These are phyloP conservation scores for Penicillium expansum DNA, from an alignment of 2,329 filamentous ascomycete genomes.

Conservation along the genomic window DNA sequence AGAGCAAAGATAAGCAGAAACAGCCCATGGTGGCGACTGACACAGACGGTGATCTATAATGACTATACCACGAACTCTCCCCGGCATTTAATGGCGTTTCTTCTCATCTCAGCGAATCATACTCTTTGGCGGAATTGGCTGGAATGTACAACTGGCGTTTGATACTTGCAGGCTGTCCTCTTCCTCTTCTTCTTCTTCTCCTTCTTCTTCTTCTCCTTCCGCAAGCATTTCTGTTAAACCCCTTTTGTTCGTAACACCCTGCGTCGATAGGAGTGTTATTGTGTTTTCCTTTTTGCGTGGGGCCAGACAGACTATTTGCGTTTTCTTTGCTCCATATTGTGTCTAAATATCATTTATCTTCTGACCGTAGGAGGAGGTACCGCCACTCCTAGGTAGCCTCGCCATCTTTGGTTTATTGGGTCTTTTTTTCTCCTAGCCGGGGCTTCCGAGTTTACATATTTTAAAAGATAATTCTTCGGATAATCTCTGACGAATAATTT, in stretches of 20 bases:
- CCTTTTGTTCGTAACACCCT: neutral
- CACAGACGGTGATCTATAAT: constrained; percentile 21
- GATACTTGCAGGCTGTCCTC: neutral
- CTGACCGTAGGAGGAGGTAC: neutral
- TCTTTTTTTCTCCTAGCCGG: neutral
- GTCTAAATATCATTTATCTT: neutral
- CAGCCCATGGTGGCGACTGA: constrained; percentile 19
- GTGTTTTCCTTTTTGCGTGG: neutral
- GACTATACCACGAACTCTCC: constrained; percentile 15
- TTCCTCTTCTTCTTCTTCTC: neutral
- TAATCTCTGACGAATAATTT: neutral
- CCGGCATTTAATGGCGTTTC: constrained; percentile 25
- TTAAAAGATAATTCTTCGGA: neutral
- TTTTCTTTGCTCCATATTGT: neutral
- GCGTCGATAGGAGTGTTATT: neutral
- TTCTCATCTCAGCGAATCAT: constrained; percentile 13
- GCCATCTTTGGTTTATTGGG: neutral
- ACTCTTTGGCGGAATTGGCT: neutral
- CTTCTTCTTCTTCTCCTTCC: neutral
- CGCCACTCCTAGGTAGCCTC: neutral
- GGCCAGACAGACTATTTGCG: neutral
- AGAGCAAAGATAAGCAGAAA: constrained; percentile 21
- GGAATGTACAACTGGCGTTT: constrained; percentile 9
- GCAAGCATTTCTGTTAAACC: neutral
- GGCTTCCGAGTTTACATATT: neutral